Conservation (phyloP, 495 filamentous ascomycete genomes). For the Bombardia bombarda region DNA sequence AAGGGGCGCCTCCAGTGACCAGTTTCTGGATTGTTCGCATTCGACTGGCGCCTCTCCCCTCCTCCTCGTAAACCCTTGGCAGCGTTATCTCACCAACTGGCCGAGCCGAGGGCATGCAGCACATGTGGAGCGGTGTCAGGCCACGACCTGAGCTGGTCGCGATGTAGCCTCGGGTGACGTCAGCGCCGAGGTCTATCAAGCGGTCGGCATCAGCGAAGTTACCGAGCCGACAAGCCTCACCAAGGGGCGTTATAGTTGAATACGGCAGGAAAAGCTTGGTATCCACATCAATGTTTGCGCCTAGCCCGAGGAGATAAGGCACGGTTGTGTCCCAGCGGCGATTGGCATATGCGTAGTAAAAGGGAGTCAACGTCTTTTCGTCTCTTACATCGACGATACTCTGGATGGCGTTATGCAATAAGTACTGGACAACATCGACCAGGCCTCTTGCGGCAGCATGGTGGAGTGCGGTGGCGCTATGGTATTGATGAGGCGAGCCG, state of each 20-base stretch:
- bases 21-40: constrained; percentile 24
- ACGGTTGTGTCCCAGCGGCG: constrained; percentile 23
- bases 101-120: constrained; percentile 22
- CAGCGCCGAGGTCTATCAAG: constrained; percentile 26
- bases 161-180: constrained; percentile 18
- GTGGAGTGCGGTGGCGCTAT: constrained; percentile 18
- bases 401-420: constrained; percentile 21
- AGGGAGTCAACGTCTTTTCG: constrained; percentile 20
- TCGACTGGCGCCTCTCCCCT: constrained; percentile 3
- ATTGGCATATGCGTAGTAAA: constrained; percentile 28
- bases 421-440: constrained; percentile 8
- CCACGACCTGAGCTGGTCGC: constrained; percentile 5
- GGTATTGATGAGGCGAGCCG: background rate
- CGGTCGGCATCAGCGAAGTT: constrained; percentile 22
- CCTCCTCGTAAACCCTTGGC: constrained; percentile 7
- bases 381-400: constrained; percentile 22
- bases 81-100: background rate
- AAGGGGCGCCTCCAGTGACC: constrained; percentile 18
- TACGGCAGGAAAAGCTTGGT: constrained; percentile 25
- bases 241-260: constrained; percentile 25
- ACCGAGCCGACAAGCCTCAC: constrained; percentile 27
- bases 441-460: constrained; percentile 22
- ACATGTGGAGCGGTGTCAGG: constrained; percentile 24
- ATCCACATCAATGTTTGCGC: constrained; percentile 26
- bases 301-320: constrained; percentile 20